Percentiles rank a stretch among this genome's conserved stretches.
Conservation (phyloP, 345 rosid genomes). For the Nasturtium officinale region DNA sequence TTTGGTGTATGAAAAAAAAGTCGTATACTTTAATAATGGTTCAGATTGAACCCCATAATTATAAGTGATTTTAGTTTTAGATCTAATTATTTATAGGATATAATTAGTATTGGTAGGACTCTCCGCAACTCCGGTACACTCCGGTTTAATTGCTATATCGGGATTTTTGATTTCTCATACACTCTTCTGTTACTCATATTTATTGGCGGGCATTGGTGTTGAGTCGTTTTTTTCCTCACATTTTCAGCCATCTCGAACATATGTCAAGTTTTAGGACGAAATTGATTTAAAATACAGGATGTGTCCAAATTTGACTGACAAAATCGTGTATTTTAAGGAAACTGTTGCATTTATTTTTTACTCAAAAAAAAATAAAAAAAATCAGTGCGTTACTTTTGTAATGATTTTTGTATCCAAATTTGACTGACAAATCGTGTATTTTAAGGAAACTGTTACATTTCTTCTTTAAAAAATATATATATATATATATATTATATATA, state of each 20-base stretch:
- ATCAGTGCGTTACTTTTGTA: not conserved
- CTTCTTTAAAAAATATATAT: too few relatives aligned
- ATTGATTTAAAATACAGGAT: not conserved
- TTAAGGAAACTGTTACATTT: too few relatives aligned
- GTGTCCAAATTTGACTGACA: not conserved
- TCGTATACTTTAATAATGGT: slow-evolving; percentile 23
- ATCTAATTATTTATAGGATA: not conserved
- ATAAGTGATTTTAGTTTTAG: not conserved
- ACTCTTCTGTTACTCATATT: not conserved
- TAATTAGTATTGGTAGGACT: not conserved
- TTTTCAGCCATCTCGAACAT: not conserved
- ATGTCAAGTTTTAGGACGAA: not conserved
- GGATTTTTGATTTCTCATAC: not conserved
- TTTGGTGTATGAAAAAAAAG: not conserved
- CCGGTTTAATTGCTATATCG: slow-evolving; percentile 24
- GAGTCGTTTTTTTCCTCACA: not conserved
- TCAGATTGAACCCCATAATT: slow-evolving; percentile 24
- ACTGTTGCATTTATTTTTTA: not conserved
- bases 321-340: not conserved
- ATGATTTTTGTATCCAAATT: not conserved
- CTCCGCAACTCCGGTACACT: slow-evolving; percentile 22
- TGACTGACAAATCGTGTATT: too few relatives aligned
- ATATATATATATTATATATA: too few relatives aligned
- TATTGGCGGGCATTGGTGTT: not conserved
- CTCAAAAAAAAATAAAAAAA: too few relatives aligned